A percentile compares a stretch with the other conserved stretches of the same genome.
phyloP scores from a whole-genome alignment of 805 yeast genomes.

The Naumovozyma baii region DNA sequence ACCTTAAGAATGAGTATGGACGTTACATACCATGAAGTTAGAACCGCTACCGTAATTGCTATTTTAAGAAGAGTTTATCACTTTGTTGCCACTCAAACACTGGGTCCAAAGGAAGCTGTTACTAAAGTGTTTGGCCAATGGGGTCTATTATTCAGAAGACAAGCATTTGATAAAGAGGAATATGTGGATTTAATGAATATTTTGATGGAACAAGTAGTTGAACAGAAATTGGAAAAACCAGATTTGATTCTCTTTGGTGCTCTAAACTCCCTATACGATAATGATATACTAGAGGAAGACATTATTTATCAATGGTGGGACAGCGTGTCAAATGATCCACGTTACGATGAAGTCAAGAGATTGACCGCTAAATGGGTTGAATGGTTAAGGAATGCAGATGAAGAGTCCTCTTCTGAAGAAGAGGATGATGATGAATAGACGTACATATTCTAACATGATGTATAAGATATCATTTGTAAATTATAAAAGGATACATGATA shows the following conservation, averaged over 20 bases:
- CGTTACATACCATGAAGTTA: conserved; percentile 87
- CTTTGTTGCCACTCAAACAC: conserved; percentile 66
- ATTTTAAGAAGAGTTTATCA: conserved; percentile 60
- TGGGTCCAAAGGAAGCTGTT: conserved; percentile 67
- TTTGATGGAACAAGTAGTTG: conserved; percentile 31
- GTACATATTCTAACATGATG: background rate
- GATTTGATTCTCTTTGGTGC: conserved; percentile 30
- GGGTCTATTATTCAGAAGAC: conserved; percentile 74
- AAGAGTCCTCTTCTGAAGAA: conserved; percentile 48
- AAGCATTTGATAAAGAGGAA: conserved; percentile 73
- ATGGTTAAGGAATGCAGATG: conserved; percentile 79
- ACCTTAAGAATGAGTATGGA: conserved; percentile 97
- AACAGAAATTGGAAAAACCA: conserved; percentile 28
- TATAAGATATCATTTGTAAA: background rate
- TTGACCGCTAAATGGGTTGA: conserved; percentile 67
- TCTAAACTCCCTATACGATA: conserved; percentile 60
- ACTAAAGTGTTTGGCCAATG: conserved; percentile 68
- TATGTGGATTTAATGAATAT: conserved; percentile 56
- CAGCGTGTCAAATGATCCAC: conserved; percentile 30
- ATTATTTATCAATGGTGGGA: conserved; percentile 78
- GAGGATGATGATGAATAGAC: conserved; percentile 31
- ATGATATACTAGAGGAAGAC: conserved; percentile 77
- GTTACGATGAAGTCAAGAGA: conserved; percentile 41
- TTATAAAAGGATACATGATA: too few relatives aligned
- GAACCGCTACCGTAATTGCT: conserved; percentile 70